Conservation (phyloP, 1,284 basidiomycete genomes). For the Cryptococcus wingfieldii region DNA sequence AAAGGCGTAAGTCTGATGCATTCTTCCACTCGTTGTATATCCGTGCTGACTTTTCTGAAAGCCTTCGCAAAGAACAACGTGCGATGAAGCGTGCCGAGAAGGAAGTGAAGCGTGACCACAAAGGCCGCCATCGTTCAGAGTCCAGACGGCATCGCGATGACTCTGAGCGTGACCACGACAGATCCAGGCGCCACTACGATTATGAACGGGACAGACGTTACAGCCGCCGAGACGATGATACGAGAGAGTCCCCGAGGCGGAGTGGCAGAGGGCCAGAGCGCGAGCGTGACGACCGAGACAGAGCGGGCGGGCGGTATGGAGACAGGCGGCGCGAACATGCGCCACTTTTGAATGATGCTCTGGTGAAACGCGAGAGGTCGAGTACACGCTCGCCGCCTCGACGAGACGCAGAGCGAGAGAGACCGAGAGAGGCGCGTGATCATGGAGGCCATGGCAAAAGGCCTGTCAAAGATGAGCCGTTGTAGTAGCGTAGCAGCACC, state of each 20-base stretch:
- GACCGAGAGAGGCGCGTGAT: neutral
- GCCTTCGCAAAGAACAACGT: constrained; percentile 42
- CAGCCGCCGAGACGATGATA: neutral
- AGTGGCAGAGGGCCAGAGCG: constrained; percentile 1
- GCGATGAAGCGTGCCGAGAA: constrained; percentile 40
- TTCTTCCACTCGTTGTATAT: neutral
- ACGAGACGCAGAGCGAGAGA: constrained; percentile 1
- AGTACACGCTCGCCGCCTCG: constrained; percentile 3
- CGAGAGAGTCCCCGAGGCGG: constrained; percentile 3
- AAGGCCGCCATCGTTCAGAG: constrained; percentile 19
- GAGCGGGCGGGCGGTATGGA: neutral
- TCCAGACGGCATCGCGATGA: constrained; percentile 11
- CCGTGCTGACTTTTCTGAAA: constrained; percentile 4
- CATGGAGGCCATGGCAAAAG: no score
- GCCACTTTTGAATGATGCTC: neutral
- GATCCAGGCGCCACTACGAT: constrained; percentile 7
- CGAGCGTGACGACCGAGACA: constrained; percentile 2
- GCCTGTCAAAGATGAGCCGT: no score
- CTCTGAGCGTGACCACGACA: constrained; percentile 11
- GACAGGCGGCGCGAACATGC: constrained; percentile 1
- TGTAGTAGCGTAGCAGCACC: no score
- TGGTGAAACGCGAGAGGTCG: constrained; percentile 4
- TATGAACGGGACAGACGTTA: constrained; percentile 6
- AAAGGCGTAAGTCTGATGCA: constrained; percentile 40
- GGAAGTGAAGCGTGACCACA: constrained; percentile 39